Base-by-base conservation (phyloP, 1,139 yeast species). In the Lodderomyces orthopsilosis region DNA sequence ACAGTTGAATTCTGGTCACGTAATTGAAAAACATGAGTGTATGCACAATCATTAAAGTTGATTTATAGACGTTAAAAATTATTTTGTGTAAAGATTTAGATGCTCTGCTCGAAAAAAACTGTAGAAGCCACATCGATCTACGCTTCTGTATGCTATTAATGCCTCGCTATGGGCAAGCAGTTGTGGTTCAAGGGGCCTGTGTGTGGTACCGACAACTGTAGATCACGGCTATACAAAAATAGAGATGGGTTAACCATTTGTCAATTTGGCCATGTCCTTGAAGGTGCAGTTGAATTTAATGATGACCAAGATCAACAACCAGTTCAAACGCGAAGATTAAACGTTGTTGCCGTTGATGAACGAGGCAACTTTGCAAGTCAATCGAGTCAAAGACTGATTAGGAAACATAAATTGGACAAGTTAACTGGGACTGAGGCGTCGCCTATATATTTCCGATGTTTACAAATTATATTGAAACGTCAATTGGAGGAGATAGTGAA, bases 131-230 rank as follows among this genome's bases (percentile, higher is more conserved):
- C n/a, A n/a, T n/a, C n/a, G n/a, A n/a, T n/a, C n/a, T n/a, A n/a
- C n/a, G n/a, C n/a, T n/a, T n/a, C n/a, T n/a, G n/a, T n/a, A n/a
- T n/a, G n/a, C n/a, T n/a, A 12, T 2, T 21, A n/a, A 21, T 22
- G 24, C 27, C 9, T 3, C 17, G 35, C 9, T 32, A 51, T 51
- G 54, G 51, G 51, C 32, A 45, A 66, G 35, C 70, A 65, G 46
- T 54, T 59, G 23, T 82, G 83, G 83, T 70, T 72, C 40, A 68
- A 79, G 52, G 98, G 98, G 2, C 85, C 88, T 6, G 65, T 83
- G 10, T 93, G 98, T 71, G 97, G 97, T 2, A 81, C 83, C 2
- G 91, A 85, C 51, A 91, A 93, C 68, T 93, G 98, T 65, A 79
- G 85, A 4, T 86, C 96, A 1, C 66, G 81, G 40, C 74, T 83